A percentile compares a stretch with the other conserved stretches of the same genome.
Evolutionary conservation across 2,329 filamentous ascomycete species (phyloP).

Genomic region (Cercospora citrullina): DNA sequence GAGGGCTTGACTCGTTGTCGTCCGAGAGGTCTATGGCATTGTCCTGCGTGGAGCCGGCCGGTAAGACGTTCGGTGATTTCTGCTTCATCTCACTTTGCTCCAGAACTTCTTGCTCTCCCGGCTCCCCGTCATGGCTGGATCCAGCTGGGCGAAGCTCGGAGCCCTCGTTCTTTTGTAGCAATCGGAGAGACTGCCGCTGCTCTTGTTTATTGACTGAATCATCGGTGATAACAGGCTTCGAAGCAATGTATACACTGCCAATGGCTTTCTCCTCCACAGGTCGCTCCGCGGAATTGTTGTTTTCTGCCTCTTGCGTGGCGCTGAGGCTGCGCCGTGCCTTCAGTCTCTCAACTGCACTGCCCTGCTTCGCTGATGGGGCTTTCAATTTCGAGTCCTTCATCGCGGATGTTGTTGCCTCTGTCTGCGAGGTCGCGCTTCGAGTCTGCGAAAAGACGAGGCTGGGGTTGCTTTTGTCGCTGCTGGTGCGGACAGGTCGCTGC

Average conservation of each 20-base stretch:
- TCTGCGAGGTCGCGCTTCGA: background rate
- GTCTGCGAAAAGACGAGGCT: background rate
- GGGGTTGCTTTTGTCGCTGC: slow-evolving; percentile 4
- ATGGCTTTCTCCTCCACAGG: background rate
- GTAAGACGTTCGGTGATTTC: background rate
- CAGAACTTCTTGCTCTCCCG: background rate
- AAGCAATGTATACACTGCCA: background rate
- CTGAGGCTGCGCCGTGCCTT: background rate
- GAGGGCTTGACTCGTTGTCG: slow-evolving; percentile 6
- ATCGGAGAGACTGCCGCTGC: background rate
- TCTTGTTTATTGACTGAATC: background rate
- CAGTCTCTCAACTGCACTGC: background rate
- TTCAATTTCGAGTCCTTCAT: background rate
- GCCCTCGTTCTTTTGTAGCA: background rate
- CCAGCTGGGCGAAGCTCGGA: background rate
- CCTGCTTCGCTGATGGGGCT: background rate
- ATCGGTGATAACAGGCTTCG: background rate
- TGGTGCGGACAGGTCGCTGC: background rate
- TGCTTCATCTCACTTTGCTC: background rate
- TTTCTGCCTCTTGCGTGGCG: background rate
- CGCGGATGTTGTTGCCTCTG: background rate
- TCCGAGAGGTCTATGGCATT: slow-evolving; percentile 12
- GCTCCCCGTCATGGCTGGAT: background rate
- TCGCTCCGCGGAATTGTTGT: background rate
- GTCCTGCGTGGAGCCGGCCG: background rate